Base-by-base conservation (phyloP, 306 rosid genomes). In the Medicago arabica region DNA sequence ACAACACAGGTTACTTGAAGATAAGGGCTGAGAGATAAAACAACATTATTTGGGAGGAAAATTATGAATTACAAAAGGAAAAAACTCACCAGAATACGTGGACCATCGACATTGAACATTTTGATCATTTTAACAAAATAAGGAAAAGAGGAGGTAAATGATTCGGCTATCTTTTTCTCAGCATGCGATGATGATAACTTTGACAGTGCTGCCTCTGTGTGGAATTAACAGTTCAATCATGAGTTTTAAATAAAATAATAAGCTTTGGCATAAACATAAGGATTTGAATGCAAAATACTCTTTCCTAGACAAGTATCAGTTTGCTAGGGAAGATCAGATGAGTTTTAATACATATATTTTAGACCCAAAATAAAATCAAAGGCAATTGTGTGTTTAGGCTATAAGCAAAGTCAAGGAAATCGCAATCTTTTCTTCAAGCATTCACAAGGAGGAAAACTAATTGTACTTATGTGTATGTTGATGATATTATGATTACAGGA, bases 91-190 rank as follows among this genome's bases (percentile, higher is more conserved):
- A 93, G 85, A 70, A 96, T 88, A 76, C 83, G 89, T 78, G 98
- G 89, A 74, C 98, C 98, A 74, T 90, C 81, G 80, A 90, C 85
- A 63, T 93, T 93, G 90, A 91, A 93, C 86, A 88, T 88, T 87
- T 93, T 91, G 91, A 93, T 93, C 85, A 84, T 88, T 91, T 88
- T 85, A 81, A 93, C 88, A 47, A 93, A 93, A 84, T 81, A 88
- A 0, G 98, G 96, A 67, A 78, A 89, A 53, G 82, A 16, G 71
- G 98, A 93, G 51, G 85, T 81, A 88, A 91, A 91, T 70, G 90
- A 82, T 74, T 82, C 92, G 51, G 96, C 90, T 49, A 88, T 87
- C 85, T 85, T 82, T 82, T 81, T 88, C 80, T 85, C 89, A 67
- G 85, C 96, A 6, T 80, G 89, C 25, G 89, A 83, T n/a, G 89